Evolutionary conservation across 495 filamentous ascomycete species (phyloP), one percentile per base, ranked within the genome.

Genomic region (Pyrenopolyporus hunteri): DNA sequence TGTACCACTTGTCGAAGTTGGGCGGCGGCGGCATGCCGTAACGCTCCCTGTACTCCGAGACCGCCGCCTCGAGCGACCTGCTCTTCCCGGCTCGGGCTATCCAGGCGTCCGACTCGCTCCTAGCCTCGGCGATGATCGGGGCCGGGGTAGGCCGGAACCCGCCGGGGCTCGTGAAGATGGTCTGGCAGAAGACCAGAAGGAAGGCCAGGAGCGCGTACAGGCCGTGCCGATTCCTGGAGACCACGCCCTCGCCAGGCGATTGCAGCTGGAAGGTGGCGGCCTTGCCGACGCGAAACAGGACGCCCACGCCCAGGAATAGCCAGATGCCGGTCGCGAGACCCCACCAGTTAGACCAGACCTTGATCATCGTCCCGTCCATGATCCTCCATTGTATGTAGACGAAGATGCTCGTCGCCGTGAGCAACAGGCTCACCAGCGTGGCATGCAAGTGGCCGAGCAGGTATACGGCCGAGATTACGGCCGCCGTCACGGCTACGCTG

Each of bases 1-100:
- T 73, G 65, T 85, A 92, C 90, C 90, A 93, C 50, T 81, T 70
- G 65, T 89, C 84, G 55, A 89, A 91, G 47, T 83, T 76, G 0
- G 83, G 77, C 57, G 88, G 88, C 16, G 87, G 88, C 2, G 75
- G 71, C 39, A 84, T 70, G 1, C 77, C 72, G 39, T 87, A 77
- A 19, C 85, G 80, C 36, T 69, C 66, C 17, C 72, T 71, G 70
- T 91, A 90, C 66, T 85, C 82, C 3, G 70, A 70, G 2, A 82
- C 80, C 0, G 85, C 84, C 13, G 78, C 75, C 2, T 71, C 64
- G 10, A 88, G 62, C 1, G 77, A 80, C 33, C 77, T 72, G 61
- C 80, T 82, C 33, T 69, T 63, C 64, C 74, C 53, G 65, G 85
- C 75, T 40, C 71, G 40, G 1, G 59, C 55, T 52, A 70, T 72